Conservation (phyloP, 73 alveolate genomes). For the Tetrahymena thermophila region DNA sequence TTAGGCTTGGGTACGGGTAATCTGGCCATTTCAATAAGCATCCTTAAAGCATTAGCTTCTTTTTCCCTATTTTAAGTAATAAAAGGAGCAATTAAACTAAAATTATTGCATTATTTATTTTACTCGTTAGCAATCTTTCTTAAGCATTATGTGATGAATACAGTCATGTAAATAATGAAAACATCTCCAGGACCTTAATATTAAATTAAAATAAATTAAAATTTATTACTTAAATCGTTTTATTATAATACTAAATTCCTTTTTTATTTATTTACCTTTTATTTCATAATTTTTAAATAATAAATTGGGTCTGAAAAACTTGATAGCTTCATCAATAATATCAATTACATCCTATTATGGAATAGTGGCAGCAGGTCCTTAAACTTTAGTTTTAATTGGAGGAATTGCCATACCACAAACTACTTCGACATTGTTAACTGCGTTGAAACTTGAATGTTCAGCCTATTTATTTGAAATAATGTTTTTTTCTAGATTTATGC, state of each 20-base stretch:
- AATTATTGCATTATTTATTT: neutral
- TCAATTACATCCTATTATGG: slow-evolving; percentile 38
- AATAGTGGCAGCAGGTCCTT: slow-evolving; percentile 42
- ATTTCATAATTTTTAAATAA: slow-evolving; percentile 61
- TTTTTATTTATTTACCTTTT: neutral
- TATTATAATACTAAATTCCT: neutral
- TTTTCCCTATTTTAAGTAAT: neutral
- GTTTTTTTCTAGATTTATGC: neutral
- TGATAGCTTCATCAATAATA: slow-evolving; percentile 67
- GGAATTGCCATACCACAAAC: slow-evolving; percentile 45
- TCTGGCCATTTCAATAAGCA: slow-evolving; percentile 8
- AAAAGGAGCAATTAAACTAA: neutral
- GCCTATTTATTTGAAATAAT: neutral
- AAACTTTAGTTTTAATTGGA: slow-evolving; percentile 45
- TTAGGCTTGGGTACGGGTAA: slow-evolving; percentile 36
- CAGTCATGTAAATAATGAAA: slow-evolving; percentile 56
- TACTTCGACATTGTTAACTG: neutral
- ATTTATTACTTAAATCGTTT: neutral
- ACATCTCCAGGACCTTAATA: slow-evolving; percentile 55
- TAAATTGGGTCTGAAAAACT: slow-evolving; percentile 56
- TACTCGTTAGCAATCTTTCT: slow-evolving; percentile 36
- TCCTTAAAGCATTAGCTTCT: slow-evolving; percentile 40
- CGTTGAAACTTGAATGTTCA: neutral
- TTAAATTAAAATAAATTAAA: neutral
- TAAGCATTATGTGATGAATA: slow-evolving; percentile 54